Evolutionary conservation across 768 basidiomycete genomes (phyloP), one percentile per base, ranked within the genome.

Genomic region (Aureoboletus auriporus): DNA sequence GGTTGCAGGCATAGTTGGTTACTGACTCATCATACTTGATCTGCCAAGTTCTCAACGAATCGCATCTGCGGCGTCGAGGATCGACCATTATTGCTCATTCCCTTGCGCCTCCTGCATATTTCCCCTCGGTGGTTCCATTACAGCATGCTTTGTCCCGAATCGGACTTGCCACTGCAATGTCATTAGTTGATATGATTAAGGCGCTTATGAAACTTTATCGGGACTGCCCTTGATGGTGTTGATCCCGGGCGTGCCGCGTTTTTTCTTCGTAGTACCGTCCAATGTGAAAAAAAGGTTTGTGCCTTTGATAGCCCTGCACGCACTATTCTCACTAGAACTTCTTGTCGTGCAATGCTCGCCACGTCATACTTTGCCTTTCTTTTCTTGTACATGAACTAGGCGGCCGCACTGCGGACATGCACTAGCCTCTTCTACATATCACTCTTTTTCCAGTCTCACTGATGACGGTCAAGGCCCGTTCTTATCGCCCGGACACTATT

Each of bases 121-220:
- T 60, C 45, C 28, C 47, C 47, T 50, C 49, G 49, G 27, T 34
- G 42, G 37, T 47, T 52, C 49, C 59, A 55, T 61, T 53, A 60
- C 61, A 63, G 52, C 61, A 58, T 50, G n/a, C 43, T 36, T 45
- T 44, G 23, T 20, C 47, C 47, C 38, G 34, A 53, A 50, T 53
- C 20, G 49, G 49, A 46, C 49, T 56, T 44, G 54, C 44, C 35
- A 48, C 49, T 53, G 47, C 42, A 37, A 50, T 58, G 57, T 56
- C 51, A 53, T 64, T 51, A 44, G 47, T 49, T 50, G 50, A 55
- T 57, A 62, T 53, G 52, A 64, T 53, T 35, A 49, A 53, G 44
- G 44, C 42, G 52, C 44, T 53, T 63, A 65, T 64, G 62, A 64
- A 64, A 64, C 61, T 49, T 52, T 62, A 64, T 53, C 54, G 52